Evolutionary conservation across 345 rosid species (phyloP).

Genomic region (Eucalyptus rudis): DNA sequence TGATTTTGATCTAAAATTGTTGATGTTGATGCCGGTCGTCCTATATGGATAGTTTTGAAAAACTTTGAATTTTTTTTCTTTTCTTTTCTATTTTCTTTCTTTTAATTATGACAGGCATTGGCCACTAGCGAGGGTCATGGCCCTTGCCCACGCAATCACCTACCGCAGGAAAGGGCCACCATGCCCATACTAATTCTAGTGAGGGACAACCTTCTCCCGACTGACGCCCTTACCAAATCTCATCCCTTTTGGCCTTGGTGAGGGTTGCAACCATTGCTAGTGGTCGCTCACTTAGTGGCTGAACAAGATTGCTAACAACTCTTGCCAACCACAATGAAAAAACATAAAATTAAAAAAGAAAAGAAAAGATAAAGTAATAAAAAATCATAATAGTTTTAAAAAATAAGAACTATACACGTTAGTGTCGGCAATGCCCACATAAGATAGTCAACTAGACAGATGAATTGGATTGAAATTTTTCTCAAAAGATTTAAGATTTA

Average conservation of each 20-base stretch:
- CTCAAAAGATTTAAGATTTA: too few relatives aligned
- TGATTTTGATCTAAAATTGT: too few relatives aligned
- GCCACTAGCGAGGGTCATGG: not conserved
- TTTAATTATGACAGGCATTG: fast-evolving
- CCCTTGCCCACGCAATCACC: not conserved
- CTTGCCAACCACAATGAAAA: not conserved
- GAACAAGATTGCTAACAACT: fast-evolving
- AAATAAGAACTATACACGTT: too few relatives aligned
- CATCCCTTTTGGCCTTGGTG: fast-evolving
- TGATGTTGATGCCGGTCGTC: fast-evolving
- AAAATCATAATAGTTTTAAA: not conserved
- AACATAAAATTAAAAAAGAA: too few relatives aligned
- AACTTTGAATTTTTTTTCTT: too few relatives aligned
- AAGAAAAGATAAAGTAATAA: too few relatives aligned
- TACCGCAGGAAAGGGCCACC: not conserved
- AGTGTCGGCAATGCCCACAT: too few relatives aligned
- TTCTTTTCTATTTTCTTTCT: too few relatives aligned
- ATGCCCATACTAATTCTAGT: fast-evolving
- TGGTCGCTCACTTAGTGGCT: too few relatives aligned
- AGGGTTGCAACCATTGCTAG: not conserved
- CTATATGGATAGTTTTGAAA: too few relatives aligned
- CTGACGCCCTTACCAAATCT: not conserved
- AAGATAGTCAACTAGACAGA: fast-evolving
- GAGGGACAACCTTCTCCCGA: not conserved
- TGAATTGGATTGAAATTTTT: too few relatives aligned